Conservation (phyloP, 1,284 basidiomycete genomes). For the Somion occarium region DNA sequence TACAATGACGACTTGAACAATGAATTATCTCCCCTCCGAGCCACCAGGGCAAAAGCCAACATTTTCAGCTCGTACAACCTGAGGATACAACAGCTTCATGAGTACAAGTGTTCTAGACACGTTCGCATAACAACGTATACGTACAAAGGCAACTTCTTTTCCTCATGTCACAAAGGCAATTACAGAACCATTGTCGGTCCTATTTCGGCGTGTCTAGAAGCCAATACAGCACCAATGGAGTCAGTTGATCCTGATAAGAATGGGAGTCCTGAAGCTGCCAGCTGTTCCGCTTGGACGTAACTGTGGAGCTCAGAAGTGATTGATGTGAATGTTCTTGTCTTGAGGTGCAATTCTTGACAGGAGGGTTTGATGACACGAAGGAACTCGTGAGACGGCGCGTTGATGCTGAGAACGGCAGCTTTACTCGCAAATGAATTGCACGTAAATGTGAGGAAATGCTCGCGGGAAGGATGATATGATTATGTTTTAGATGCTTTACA, state of each 20-base stretch:
- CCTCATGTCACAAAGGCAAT: too few species aligned
- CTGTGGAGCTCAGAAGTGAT: neutral
- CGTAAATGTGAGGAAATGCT: neutral
- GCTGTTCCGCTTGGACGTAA: neutral
- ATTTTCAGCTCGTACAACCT: neutral
- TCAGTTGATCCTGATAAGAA: neutral
- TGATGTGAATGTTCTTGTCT: neutral
- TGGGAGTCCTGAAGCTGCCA: neutral
- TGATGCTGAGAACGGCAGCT: neutral
- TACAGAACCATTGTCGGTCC: neutral
- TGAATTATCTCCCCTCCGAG: neutral
- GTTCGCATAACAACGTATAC: neutral
- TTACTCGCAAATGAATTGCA: neutral
- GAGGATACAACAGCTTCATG: neutral
- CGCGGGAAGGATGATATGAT: neutral
- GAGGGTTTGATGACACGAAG: neutral
- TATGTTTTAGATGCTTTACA: neutral
- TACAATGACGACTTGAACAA: neutral
- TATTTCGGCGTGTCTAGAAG: slow-evolving; percentile 1
- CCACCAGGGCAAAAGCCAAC: neutral
- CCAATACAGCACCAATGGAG: neutral
- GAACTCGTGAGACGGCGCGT: neutral
- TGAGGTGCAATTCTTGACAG: neutral
- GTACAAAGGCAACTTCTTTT: neutral
- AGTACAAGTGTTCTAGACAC: neutral